These are phyloP conservation scores for Agaricus sinodeliciosus DNA, from an alignment of 768 basidiomycete genomes.

Conservation along the genomic window DNA sequence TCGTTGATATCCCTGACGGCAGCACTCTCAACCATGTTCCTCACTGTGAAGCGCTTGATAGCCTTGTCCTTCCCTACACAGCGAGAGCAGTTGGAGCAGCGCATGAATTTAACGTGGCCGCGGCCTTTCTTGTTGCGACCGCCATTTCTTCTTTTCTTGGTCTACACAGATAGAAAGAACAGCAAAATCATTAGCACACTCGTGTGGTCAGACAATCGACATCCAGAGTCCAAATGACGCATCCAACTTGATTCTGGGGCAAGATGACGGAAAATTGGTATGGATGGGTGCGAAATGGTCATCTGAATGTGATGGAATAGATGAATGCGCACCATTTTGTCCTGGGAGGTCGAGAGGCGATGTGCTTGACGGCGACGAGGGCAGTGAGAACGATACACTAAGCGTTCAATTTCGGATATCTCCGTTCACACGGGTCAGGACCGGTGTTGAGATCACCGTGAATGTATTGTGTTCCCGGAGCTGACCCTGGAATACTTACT, in stretches of 20 bases:
- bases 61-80: conserved; percentile 99
- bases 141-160: conserved; percentile 98
- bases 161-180: conserved; percentile 41
- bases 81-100: conserved; percentile 99
- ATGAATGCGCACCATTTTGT: conserved; percentile 34
- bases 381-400: conserved; percentile 19
- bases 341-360: conserved; percentile 30
- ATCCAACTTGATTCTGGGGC: conserved; percentile 28
- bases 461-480: not conserved
- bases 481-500: not conserved
- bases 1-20: conserved; percentile 97
- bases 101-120: conserved; percentile 89
- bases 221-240: conserved; percentile 26
- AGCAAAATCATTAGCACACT: not conserved
- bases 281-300: not conserved
- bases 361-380: conserved; percentile 28
- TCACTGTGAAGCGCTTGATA: conserved; percentile 98
- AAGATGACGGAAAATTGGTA: conserved; percentile 15
- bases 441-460: conserved; percentile 6
- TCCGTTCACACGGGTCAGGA: conserved; percentile 22
- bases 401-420: conserved; percentile 19
- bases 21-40: conserved; percentile 99
- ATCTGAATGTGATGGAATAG: conserved; percentile 10
- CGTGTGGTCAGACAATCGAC: conserved; percentile 15
- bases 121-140: conserved; percentile 99